A percentile compares a stretch with the other conserved stretches of the same genome.
These are phyloP conservation scores for Gardenia jasminoides DNA, from an alignment of 257 asterid species.

Conservation along the genomic window DNA sequence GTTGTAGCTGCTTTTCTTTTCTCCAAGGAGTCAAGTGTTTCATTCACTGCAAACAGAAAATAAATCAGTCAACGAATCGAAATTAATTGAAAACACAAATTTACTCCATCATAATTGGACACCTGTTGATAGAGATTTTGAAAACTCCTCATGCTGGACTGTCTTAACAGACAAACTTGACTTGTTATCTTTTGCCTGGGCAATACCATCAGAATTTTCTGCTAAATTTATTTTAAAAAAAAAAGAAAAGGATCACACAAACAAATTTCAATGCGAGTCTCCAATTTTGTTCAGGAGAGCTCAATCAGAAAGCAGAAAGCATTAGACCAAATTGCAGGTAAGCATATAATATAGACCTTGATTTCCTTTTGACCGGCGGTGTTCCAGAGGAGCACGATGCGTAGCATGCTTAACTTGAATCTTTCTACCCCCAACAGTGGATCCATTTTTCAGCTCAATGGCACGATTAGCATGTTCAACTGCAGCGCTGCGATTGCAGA, in stretches of 20 bases:
- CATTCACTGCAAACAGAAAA: constrained; percentile 7
- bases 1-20: constrained; percentile 29
- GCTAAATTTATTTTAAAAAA: neutral
- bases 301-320: neutral
- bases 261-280: neutral
- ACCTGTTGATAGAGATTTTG: constrained; percentile 50
- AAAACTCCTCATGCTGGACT: constrained; percentile 41
- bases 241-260: neutral
- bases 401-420: constrained; percentile 78
- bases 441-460: constrained; percentile 76
- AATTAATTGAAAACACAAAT: neutral
- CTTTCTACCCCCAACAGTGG: constrained; percentile 73
- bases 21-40: constrained; percentile 31
- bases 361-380: constrained; percentile 60
- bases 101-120: constrained; percentile 20
- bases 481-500: constrained; percentile 53
- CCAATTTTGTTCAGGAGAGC: neutral
- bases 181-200: constrained; percentile 28
- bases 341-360: constrained; percentile 46
- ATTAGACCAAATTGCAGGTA: neutral
- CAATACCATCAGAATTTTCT: constrained; percentile 41
- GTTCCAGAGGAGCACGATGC: constrained; percentile 84
- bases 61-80: neutral
- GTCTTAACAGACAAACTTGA: constrained; percentile 24
- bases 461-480: constrained; percentile 84